phyloP scores from a whole-genome alignment of 306 rosid species.

The Oxytropis ochrocephala region DNA sequence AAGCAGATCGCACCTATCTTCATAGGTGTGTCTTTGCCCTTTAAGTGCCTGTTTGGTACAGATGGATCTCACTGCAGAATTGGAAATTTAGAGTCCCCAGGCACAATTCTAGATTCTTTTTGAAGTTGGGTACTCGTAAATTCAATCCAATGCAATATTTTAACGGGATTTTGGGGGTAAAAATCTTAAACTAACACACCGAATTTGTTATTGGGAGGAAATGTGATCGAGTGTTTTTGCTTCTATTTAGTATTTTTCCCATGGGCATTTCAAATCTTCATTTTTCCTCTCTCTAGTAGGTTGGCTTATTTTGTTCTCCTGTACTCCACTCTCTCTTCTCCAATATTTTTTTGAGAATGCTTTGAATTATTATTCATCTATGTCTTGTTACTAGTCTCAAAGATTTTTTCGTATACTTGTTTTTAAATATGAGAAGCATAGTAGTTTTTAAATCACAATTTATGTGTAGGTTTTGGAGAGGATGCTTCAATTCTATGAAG shows the following conservation, averaged over 20 bases:
- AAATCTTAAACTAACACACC: no score
- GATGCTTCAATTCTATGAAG: constrained; percentile 56
- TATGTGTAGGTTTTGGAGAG: constrained; percentile 60
- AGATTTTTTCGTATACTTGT: neutral
- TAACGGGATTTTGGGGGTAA: no score
- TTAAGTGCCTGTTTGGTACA: no score
- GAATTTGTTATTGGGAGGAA: neutral
- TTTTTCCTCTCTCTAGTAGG: neutral
- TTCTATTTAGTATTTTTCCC: neutral
- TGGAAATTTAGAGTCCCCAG: no score
- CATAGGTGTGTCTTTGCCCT: neutral
- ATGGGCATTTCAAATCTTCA: neutral
- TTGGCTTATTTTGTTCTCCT: neutral
- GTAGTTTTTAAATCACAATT: constrained; percentile 10
- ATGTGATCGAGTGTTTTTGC: neutral
- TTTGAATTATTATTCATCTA: constrained; percentile 13
- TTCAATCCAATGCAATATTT: no score
- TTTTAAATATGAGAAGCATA: neutral
- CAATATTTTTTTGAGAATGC: neutral
- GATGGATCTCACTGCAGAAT: no score
- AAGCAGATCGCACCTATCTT: neutral
- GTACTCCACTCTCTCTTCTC: neutral
- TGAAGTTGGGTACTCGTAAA: no score
- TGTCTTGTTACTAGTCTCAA: neutral
- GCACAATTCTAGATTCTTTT: no score